Conservation (phyloP, 1,284 basidiomycete species). For the Malassezia dermatis region DNA sequence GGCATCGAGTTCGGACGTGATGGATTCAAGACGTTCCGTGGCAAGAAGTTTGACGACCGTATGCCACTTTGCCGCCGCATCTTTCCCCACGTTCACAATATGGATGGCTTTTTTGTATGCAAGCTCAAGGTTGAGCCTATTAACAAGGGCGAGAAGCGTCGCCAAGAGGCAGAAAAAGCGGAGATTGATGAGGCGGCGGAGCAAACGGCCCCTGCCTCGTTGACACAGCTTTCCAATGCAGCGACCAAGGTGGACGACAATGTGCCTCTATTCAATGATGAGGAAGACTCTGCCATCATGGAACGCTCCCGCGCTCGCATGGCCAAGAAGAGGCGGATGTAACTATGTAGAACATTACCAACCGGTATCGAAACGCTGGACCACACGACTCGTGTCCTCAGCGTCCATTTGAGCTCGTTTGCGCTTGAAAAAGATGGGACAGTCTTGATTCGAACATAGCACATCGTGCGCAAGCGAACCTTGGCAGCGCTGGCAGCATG, state of each 20-base stretch:
- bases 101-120: slow-evolving; percentile 98
- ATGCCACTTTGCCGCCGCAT: slow-evolving; percentile 51
- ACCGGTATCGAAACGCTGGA: slow-evolving; percentile 32
- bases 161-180: not conserved
- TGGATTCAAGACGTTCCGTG: slow-evolving; percentile 79
- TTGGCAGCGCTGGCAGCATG: slow-evolving; percentile 46
- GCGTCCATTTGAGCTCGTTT: slow-evolving; percentile 41
- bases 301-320: slow-evolving; percentile 8
- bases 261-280: slow-evolving; percentile 1
- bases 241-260: not conserved
- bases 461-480: slow-evolving; percentile 62
- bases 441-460: slow-evolving; percentile 89
- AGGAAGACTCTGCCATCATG: slow-evolving; percentile 14
- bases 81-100: slow-evolving; percentile 51
- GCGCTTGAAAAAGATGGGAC: slow-evolving; percentile 94
- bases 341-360: slow-evolving; percentile 20
- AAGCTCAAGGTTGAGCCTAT: slow-evolving; percentile 71
- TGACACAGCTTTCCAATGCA: not conserved
- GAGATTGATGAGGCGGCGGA: slow-evolving; percentile 1
- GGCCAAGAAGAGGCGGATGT: slow-evolving; percentile 12
- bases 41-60: slow-evolving; percentile 72
- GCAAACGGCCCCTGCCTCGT: not conserved
- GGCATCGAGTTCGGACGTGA: slow-evolving; percentile 86
- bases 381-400: slow-evolving; percentile 29
- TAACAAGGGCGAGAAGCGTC: slow-evolving; percentile 17